A percentile compares a stretch with the other conserved stretches of the same genome.
Evolutionary conservation across 345 rosid genomes (phyloP).

Genomic region (Psidium guajava): DNA sequence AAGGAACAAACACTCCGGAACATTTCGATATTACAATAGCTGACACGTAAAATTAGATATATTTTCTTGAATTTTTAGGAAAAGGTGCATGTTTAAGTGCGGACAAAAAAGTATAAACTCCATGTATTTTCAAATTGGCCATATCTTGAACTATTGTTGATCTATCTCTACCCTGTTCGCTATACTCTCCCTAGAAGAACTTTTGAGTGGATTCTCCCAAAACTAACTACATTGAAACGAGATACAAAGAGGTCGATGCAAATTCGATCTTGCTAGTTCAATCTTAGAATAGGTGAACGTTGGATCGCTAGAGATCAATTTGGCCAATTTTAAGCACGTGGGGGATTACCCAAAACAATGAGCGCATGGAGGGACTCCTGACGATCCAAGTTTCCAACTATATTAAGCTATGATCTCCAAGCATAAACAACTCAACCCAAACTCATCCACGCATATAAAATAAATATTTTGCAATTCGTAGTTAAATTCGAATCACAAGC

Average conservation of each 20-base stretch:
- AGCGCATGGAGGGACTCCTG: neutral
- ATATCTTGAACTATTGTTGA: neutral
- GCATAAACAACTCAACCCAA: neutral
- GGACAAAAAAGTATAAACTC: neutral
- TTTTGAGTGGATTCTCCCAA: neutral
- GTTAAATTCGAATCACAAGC: neutral
- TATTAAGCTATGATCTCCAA: neutral
- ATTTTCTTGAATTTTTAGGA: neutral
- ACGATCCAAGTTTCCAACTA: neutral
- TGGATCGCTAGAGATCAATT: neutral
- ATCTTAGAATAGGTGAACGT: neutral
- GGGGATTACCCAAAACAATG: neutral
- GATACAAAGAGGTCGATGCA: neutral
- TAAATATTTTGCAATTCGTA: neutral
- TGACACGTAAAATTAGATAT: neutral
- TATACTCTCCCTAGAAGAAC: neutral
- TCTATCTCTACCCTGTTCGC: neutral
- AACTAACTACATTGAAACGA: neutral
- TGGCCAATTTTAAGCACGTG: neutral
- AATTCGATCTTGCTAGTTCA: neutral
- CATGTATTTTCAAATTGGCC: neutral
- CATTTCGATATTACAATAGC: neutral
- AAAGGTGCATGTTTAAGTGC: neutral
- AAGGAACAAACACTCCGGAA: neutral
- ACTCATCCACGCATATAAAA: neutral